Evolutionary conservation across 148 eudicot genomes (phyloP).

Genomic region (Persicaria maculosa): DNA sequence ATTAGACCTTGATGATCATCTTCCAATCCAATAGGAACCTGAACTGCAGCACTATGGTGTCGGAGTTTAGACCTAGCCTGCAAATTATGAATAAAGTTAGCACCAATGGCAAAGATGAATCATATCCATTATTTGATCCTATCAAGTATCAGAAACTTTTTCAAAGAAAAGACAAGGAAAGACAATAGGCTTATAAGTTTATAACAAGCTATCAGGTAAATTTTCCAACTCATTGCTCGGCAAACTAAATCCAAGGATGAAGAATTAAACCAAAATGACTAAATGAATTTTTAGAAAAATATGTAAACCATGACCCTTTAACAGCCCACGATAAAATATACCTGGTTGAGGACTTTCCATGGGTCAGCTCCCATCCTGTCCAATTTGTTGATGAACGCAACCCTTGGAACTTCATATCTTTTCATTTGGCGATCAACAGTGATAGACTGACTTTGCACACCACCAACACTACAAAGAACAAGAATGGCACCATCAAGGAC

Average conservation of each 20-base stretch:
- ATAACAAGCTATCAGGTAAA: no score
- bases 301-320: not conserved
- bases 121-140: not conserved
- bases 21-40: slow-evolving; percentile 91
- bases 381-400: slow-evolving; percentile 92
- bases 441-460: slow-evolving; percentile 97
- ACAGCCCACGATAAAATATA: slow-evolving; percentile 16
- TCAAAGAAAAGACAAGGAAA: not conserved
- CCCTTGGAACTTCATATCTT: slow-evolving; percentile 92
- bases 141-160: not conserved
- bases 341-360: slow-evolving; percentile 96
- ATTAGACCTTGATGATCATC: slow-evolving; percentile 88
- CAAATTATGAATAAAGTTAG: slow-evolving; percentile 10
- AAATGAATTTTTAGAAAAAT: slow-evolving; percentile 1
- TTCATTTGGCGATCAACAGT: slow-evolving; percentile 99
- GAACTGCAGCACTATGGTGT: slow-evolving; percentile 95
- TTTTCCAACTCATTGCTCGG: not conserved
- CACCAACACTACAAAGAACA: slow-evolving; percentile 97
- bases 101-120: not conserved
- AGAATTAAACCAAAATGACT: not conserved
- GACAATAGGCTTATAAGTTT: not conserved
- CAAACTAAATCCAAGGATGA: not conserved
- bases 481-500: slow-evolving; percentile 99
- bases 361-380: slow-evolving; percentile 99
- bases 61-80: slow-evolving; percentile 92